A percentile compares a stretch with the other conserved stretches of the same genome.
These are phyloP conservation scores for Cryoendolithus antarcticus DNA, from an alignment of 2,329 filamentous ascomycete species.

Conservation along the genomic window DNA sequence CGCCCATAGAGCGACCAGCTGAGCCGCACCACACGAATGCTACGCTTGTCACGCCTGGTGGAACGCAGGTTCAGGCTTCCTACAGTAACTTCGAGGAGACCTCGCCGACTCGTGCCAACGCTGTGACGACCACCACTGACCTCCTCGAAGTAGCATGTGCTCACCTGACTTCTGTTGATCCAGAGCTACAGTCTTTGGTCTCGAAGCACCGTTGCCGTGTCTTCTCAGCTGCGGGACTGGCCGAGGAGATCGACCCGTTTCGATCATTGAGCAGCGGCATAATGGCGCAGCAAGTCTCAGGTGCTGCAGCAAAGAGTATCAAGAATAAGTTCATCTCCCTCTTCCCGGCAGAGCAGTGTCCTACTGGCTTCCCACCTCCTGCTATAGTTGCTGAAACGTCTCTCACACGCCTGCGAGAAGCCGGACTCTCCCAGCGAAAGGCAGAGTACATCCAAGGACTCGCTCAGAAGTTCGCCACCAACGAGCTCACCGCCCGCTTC, in stretches of 20 bases:
- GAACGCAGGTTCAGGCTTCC: conserved; percentile 48
- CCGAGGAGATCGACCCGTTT: conserved; percentile 80
- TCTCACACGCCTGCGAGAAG: conserved; percentile 60
- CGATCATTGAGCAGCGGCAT: conserved; percentile 72
- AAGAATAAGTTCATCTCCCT: conserved; percentile 70
- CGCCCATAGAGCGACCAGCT: conserved; percentile 41
- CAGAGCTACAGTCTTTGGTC: conserved; percentile 58
- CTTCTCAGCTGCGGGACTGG: conserved; percentile 72
- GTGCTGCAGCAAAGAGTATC: conserved; percentile 80
- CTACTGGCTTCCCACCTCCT: conserved; percentile 59
- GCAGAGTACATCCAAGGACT: conserved; percentile 88
- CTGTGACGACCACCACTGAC: conserved; percentile 34
- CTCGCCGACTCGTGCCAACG: conserved; percentile 24
- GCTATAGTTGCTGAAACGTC: conserved; percentile 53
- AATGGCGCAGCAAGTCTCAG: conserved; percentile 92
- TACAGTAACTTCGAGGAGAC: conserved; percentile 26
- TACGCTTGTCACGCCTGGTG: conserved; percentile 55
- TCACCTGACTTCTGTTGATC: conserved; percentile 62
- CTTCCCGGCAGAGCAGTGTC: conserved; percentile 37
- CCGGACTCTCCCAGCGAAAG: conserved; percentile 85
- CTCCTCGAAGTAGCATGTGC: conserved; percentile 63
- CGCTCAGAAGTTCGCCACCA: conserved; percentile 63
- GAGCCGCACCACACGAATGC: conserved; percentile 57
- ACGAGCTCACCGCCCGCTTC: conserved; percentile 64
- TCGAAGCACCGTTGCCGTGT: conserved; percentile 63